A percentile compares a stretch with the other conserved stretches of the same genome.
Conservation (phyloP, 306 rosid genomes). For the Dryas drummondii region DNA sequence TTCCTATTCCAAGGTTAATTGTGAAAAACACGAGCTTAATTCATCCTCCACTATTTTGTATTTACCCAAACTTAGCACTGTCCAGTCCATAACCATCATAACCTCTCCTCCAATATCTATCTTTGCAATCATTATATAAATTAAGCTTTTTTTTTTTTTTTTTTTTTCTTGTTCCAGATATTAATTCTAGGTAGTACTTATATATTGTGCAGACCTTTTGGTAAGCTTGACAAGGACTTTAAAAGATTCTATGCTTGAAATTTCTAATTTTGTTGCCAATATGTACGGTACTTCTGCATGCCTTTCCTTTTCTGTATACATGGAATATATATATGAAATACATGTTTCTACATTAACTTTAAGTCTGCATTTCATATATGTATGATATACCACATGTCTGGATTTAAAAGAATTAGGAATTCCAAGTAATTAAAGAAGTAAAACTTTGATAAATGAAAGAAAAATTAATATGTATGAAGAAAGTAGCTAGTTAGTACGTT, state of each 20-base stretch:
- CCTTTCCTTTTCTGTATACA: not conserved
- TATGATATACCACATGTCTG: no score
- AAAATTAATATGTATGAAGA: no score
- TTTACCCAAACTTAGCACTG: not conserved
- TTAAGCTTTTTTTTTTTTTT: not conserved
- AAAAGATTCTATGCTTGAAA: conserved; percentile 7
- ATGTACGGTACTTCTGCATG: not conserved
- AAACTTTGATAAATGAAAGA: no score
- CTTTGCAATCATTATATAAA: not conserved
- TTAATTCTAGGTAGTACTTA: not conserved
- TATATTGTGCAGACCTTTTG: not conserved
- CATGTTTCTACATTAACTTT: no score
- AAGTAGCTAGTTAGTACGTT: no score
- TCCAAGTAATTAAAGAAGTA: no score
- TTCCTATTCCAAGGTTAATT: not conserved
- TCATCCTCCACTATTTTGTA: conserved; percentile 4
- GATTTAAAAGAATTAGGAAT: no score
- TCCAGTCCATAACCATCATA: not conserved
- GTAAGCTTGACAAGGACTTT: not conserved
- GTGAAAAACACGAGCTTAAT: not conserved
- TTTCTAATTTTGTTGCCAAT: not conserved
- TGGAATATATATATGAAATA: no score
- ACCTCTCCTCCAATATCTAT: conserved; percentile 3
- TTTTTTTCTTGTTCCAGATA: no score
- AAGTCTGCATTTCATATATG: no score